Evolutionary conservation across 306 rosid genomes (phyloP).

Genomic region (Vigna hirtella): DNA sequence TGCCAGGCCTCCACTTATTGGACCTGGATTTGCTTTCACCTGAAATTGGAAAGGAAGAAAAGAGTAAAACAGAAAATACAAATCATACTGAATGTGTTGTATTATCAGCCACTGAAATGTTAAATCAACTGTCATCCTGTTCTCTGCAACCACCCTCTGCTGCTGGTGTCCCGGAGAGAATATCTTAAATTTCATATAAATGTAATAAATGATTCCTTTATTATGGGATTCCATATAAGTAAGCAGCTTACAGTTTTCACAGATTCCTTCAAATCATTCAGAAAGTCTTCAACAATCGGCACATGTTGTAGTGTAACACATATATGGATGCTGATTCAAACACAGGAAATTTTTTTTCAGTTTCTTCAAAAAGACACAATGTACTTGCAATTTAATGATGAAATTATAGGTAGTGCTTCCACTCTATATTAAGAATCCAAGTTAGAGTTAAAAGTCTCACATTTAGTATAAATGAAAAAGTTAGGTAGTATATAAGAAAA

Average conservation of each 20-base stretch:
- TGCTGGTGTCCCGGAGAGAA: neutral
- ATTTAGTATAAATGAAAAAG: too few relatives aligned
- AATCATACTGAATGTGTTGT: neutral
- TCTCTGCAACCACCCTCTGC: slow-evolving; percentile 26
- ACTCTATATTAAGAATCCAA: neutral
- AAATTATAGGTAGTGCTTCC: slow-evolving; percentile 2
- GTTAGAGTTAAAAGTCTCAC: too few relatives aligned
- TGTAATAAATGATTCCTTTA: slow-evolving; percentile 25
- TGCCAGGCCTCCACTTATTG: slow-evolving; percentile 88
- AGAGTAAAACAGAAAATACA: slow-evolving; percentile 13
- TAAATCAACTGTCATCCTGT: slow-evolving; percentile 17
- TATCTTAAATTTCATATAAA: neutral
- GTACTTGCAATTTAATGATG: slow-evolving; percentile 1
- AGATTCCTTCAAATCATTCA: slow-evolving; percentile 75
- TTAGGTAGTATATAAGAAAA: too few relatives aligned
- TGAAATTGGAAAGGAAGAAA: slow-evolving; percentile 41
- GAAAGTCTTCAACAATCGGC: slow-evolving; percentile 71
- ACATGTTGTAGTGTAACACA: slow-evolving; percentile 93
- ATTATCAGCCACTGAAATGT: slow-evolving; percentile 19
- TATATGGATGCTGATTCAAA: slow-evolving; percentile 80
- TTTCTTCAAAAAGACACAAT: slow-evolving; percentile 30
- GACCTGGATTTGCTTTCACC: slow-evolving; percentile 95
- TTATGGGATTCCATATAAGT: slow-evolving; percentile 20
- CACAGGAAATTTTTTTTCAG: slow-evolving; percentile 38
- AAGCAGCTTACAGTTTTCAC: slow-evolving; percentile 73